These are phyloP conservation scores for Ustulina deusta DNA, from an alignment of 2,329 filamentous ascomycete genomes.

Conservation along the genomic window DNA sequence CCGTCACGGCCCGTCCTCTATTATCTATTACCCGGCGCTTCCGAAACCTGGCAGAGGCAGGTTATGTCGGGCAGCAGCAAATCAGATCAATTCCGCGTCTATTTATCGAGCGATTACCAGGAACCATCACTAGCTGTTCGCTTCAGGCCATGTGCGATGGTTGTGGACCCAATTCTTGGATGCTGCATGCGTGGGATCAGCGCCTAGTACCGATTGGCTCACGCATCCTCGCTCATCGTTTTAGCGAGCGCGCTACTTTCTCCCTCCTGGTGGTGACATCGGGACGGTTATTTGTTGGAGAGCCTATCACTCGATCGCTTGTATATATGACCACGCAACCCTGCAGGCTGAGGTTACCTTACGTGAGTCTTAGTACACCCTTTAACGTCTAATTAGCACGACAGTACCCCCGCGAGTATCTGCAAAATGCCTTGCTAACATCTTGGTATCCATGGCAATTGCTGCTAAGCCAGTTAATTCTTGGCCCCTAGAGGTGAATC, in stretches of 20 bases:
- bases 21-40: conserved; percentile 21
- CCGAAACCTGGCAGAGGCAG: conserved; percentile 23
- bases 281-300: conserved; percentile 25
- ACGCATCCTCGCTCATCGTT: background rate
- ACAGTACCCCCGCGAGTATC: background rate
- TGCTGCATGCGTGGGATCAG: conserved; percentile 27
- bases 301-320: conserved; percentile 16
- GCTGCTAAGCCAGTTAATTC: background rate
- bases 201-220: conserved; percentile 27
- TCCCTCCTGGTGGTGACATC: background rate
- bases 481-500: conserved; percentile 1
- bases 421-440: background rate
- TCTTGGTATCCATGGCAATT: background rate
- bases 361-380: conserved; percentile 7
- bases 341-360: background rate
- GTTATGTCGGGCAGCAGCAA: conserved; percentile 9
- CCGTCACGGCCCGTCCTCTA: conserved; percentile 22
- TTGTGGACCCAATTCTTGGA: conserved; percentile 24
- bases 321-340: conserved; percentile 6
- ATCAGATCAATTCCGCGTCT: conserved; percentile 15
- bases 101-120: background rate
- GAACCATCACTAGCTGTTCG: conserved; percentile 10
- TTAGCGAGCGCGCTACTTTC: conserved; percentile 24
- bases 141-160: conserved; percentile 20
- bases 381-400: background rate